phyloP scores from a whole-genome alignment of 225 moss, liverwort and hornwort species.

The Anthoceros angustus region DNA sequence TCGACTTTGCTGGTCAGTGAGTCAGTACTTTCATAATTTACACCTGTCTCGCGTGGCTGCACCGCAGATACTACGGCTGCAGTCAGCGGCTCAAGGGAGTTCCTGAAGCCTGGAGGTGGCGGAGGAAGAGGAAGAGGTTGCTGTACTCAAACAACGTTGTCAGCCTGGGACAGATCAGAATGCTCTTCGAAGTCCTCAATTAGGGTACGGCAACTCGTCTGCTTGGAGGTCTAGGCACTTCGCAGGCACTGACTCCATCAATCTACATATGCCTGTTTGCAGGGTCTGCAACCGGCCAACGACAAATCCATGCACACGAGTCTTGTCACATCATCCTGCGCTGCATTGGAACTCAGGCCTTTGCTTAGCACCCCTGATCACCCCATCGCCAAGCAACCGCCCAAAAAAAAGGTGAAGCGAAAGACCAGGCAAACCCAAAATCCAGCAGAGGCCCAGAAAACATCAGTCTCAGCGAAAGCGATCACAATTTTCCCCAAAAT shows the following conservation, averaged over 20 bases:
- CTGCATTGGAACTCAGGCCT: not conserved
- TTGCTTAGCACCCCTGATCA: not conserved
- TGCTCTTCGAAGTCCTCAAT: slow-evolving; percentile 1
- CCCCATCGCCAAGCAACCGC: not conserved
- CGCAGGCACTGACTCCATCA: not conserved
- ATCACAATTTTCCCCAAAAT: too few species aligned
- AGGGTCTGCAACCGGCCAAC: not conserved
- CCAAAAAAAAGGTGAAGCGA: not conserved
- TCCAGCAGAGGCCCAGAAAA: too few species aligned
- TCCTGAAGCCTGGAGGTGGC: not conserved
- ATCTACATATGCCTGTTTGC: not conserved
- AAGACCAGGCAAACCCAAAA: not conserved
- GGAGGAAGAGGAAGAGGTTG: not conserved
- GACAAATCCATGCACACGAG: not conserved
- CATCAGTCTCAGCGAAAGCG: too few species aligned
- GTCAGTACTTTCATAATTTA: not conserved
- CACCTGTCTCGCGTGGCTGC: not conserved
- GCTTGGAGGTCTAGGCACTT: not conserved
- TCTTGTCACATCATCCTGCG: not conserved
- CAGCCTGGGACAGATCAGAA: not conserved
- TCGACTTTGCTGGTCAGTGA: not conserved
- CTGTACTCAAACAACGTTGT: not conserved
- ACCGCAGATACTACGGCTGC: too few species aligned
- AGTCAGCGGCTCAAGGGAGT: not conserved
- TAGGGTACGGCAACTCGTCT: not conserved